Base-by-base conservation (phyloP, 331 rosid genomes). In the Phaseolus coccineus region DNA sequence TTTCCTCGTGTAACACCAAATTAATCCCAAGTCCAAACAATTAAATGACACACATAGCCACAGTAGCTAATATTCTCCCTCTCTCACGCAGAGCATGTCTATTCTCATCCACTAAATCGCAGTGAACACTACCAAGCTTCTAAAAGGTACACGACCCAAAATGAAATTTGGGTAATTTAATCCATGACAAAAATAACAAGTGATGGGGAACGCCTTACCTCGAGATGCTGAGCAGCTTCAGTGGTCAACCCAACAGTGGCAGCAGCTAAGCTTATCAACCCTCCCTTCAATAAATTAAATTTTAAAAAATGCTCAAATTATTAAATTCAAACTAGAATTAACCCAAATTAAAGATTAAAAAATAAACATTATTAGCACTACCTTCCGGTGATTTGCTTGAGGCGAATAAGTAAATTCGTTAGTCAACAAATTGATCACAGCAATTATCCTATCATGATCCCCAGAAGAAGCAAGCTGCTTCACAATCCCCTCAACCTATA, bases 221-320 rank as follows among this genome's bases (percentile, higher is more conserved):
- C 98, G 62, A 94, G 98, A 87, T 94, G 97, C 73, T 90, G 97
- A 77, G 90, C 78, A 2, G 98, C 98, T 76, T 86, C 97, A 46
- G 79, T 75, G 73, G 90, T 79, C 91, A 94, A 83, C 68, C 97
- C 98, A 77, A 94, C 97, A 27, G 97, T 92, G n/a, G 90, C 95
- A 82, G 97, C 98, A 59, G 97, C 98, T 80, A 94, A 88, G 56
- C 98, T 94, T 69, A 94, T 92, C 95, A 94, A 87, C 78, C 98
- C 98, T 77, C 98, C 98, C 98, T 94, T 81, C 65, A 76, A 66
- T 40, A 6, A 77, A 63, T 58, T 40, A 8, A 77, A 63, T 58
- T 30, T 8, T 69, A 48, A 31, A 82, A 71, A 25, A 55, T 47
- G 44, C 80, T 69, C 61, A 48, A 33, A 39, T 35, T 55, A 70